Conservation (phyloP, 176 grass and related monocot species). For the Eleusine coracana region DNA sequence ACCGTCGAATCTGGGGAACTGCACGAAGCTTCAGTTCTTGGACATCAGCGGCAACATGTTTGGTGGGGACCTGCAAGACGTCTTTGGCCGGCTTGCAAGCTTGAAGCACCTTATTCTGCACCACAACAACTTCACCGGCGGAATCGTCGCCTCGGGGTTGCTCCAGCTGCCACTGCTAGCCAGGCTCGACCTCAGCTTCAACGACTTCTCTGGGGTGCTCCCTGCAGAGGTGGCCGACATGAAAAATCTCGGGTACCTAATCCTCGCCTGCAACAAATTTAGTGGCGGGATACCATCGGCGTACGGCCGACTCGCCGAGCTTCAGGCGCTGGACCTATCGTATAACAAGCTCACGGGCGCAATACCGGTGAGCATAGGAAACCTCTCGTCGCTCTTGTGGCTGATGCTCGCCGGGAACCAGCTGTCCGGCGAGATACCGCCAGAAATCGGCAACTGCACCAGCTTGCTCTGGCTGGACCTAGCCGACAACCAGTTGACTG, state of each 20-base stretch:
- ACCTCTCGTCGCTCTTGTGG: slow-evolving; percentile 89
- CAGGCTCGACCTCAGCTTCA: slow-evolving; percentile 83
- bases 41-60: slow-evolving; percentile 73
- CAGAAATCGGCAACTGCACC: slow-evolving; percentile 77
- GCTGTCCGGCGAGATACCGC: slow-evolving; percentile 67
- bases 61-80: slow-evolving; percentile 63
- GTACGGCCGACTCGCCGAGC: slow-evolving; percentile 50
- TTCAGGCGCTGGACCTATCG: slow-evolving; percentile 83
- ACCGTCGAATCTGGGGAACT: slow-evolving; percentile 59
- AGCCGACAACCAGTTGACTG: slow-evolving; percentile 58
- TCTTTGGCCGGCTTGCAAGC: slow-evolving; percentile 52
- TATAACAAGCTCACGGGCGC: slow-evolving; percentile 54
- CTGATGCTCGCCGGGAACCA: slow-evolving; percentile 85
- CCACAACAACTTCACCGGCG: slow-evolving; percentile 64
- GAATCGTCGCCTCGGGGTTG: slow-evolving; percentile 73
- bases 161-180: slow-evolving; percentile 55
- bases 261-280: slow-evolving; percentile 71
- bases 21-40: slow-evolving; percentile 59
- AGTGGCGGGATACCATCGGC: slow-evolving; percentile 53
- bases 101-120: slow-evolving; percentile 64
- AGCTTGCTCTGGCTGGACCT: slow-evolving; percentile 96
- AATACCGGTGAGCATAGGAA: slow-evolving; percentile 66
- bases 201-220: slow-evolving; percentile 59
- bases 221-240: slow-evolving; percentile 54
- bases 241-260: slow-evolving; percentile 65